Evolutionary conservation across 306 rosid species (phyloP).

Genomic region (Vicia sativa): DNA sequence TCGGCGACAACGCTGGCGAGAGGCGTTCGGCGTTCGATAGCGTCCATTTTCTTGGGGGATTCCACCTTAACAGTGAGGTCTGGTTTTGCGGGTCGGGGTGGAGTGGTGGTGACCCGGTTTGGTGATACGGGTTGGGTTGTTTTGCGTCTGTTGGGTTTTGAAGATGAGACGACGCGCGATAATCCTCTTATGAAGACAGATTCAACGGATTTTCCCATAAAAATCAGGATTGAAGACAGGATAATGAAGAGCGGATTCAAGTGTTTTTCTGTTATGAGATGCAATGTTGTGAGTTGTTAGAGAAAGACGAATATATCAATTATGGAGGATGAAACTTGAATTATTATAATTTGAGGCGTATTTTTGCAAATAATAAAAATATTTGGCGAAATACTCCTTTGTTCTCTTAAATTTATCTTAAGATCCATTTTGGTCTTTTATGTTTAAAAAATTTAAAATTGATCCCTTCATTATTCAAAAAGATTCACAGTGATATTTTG

Average conservation of each 20-base stretch:
- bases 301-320: neutral
- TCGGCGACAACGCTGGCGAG: conserved; percentile 72
- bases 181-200: conserved; percentile 51
- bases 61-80: conserved; percentile 41
- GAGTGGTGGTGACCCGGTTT: conserved; percentile 45
- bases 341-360: neutral
- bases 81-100: conserved; percentile 36
- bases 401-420: too few species aligned
- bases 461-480: too few species aligned
- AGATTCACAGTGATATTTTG: too few species aligned
- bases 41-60: conserved; percentile 45
- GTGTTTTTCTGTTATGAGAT: neutral
- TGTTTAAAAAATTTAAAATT: too few species aligned
- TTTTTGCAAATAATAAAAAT: too few species aligned
- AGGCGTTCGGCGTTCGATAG: conserved; percentile 51
- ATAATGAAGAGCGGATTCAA: neutral
- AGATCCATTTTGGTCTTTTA: too few species aligned
- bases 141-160: conserved; percentile 41
- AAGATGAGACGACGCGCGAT: conserved; percentile 56
- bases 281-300: neutral
- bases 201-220: conserved; percentile 69
- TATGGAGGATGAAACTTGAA: neutral
- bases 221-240: neutral
- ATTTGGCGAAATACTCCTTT: too few species aligned
- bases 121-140: conserved; percentile 40